Percentiles rank a stretch among this genome's conserved stretches.
These are phyloP conservation scores for Uronychia binucleata DNA, from an alignment of 73 alveolate genomes.

Conservation along the genomic window DNA sequence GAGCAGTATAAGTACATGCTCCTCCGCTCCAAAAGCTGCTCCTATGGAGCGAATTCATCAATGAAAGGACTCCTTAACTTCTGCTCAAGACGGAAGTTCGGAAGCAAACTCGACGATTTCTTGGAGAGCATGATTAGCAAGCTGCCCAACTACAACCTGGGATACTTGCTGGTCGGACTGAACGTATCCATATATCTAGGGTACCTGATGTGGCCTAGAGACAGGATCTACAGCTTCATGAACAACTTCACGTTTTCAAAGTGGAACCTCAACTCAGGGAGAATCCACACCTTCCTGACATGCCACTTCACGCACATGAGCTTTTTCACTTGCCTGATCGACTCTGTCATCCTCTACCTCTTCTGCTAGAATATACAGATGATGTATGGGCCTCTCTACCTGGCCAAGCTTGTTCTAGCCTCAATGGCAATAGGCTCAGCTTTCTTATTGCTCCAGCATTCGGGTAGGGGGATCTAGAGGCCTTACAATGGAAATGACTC, in stretches of 20 bases:
- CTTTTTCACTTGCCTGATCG: constrained; percentile 53
- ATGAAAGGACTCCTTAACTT: neutral
- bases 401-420: constrained; percentile 29
- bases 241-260: constrained; percentile 63
- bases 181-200: constrained; percentile 42
- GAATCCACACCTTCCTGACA: constrained; percentile 54
- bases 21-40: neutral
- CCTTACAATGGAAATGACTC: constrained; percentile 69
- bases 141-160: constrained; percentile 59
- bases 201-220: constrained; percentile 64
- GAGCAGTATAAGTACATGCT: neutral
- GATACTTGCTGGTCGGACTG: constrained; percentile 39
- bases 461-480: constrained; percentile 24
- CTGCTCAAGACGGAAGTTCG: constrained; percentile 4
- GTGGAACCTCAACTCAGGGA: constrained; percentile 41
- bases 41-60: no score
- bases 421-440: constrained; percentile 46
- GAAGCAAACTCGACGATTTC: neutral
- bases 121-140: constrained; percentile 2
- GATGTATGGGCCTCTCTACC: constrained; percentile 58
- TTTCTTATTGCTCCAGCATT: constrained; percentile 39
- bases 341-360: constrained; percentile 44
- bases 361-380: constrained; percentile 46
- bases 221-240: constrained; percentile 49
- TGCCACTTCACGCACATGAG: constrained; percentile 68